Evolutionary conservation across 2,329 filamentous ascomycete species (phyloP).

Genomic region (Epichloe glyceriae): DNA sequence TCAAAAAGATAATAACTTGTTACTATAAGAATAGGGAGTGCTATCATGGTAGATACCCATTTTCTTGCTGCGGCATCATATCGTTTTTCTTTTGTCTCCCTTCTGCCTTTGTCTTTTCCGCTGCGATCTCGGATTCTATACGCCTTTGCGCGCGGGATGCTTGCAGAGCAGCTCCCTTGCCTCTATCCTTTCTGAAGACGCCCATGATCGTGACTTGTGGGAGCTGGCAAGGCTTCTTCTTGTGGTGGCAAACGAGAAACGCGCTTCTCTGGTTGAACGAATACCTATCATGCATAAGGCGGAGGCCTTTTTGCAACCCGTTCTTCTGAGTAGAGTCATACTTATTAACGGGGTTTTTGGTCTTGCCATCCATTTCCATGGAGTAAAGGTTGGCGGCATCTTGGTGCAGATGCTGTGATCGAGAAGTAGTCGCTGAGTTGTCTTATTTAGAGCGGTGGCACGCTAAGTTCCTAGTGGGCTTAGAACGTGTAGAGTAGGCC

Average conservation of each 20-base stretch:
- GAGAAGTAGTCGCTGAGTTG: no score
- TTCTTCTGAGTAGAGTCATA: neutral
- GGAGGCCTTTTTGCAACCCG: neutral
- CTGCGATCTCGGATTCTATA: constrained; percentile 8
- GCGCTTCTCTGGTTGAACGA: neutral
- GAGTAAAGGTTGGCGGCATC: no score
- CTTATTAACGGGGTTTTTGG: no score
- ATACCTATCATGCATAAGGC: neutral
- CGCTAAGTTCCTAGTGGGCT: no score
- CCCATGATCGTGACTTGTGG: no score
- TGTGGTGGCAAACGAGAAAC: neutral
- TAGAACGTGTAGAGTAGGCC: no score
- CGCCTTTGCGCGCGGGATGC: constrained; percentile 11
- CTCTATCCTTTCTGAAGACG: constrained; percentile 6
- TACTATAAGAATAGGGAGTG: constrained; percentile 40
- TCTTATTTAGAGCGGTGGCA: no score
- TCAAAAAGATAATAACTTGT: constrained; percentile 43
- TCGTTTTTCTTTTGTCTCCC: constrained; percentile 26
- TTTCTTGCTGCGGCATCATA: constrained; percentile 32
- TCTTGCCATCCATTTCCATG: no score
- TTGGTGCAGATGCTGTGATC: no score
- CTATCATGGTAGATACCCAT: constrained; percentile 35
- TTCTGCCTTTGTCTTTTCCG: constrained; percentile 9
- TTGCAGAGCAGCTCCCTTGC: constrained; percentile 11
- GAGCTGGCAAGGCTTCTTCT: neutral